phyloP scores from a whole-genome alignment of 257 asterid species.

The Petunia secreta region DNA sequence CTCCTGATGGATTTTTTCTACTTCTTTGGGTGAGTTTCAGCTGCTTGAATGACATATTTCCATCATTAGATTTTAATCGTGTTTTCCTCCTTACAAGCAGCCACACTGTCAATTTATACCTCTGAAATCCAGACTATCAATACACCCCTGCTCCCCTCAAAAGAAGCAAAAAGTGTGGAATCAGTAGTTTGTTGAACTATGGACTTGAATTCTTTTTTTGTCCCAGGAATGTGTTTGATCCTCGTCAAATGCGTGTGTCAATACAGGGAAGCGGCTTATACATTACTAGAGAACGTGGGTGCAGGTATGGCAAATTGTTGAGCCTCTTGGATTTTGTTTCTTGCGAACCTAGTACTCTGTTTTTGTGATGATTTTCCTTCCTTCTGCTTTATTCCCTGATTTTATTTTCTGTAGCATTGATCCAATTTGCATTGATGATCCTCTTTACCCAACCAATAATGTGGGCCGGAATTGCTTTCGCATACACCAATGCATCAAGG shows the following conservation, averaged over 20 bases:
- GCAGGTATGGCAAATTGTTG: conserved; percentile 53
- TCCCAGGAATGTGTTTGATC: conserved; percentile 95
- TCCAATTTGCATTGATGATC: conserved; percentile 95
- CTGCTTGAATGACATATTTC: conserved; percentile 12
- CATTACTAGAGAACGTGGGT: conserved; percentile 88
- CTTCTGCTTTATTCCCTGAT: not conserved
- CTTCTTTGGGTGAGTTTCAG: conserved; percentile 90
- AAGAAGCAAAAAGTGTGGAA: not conserved
- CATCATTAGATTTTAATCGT: conserved; percentile 25
- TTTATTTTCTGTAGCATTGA: conserved; percentile 72
- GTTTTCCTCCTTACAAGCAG: not conserved
- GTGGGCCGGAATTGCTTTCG: conserved; percentile 99
- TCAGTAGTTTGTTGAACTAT: not conserved
- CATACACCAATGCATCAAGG: conserved; percentile 99
- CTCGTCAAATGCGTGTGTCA: conserved; percentile 95
- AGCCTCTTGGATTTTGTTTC: conserved; percentile 20
- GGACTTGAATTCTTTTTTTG: conserved; percentile 30
- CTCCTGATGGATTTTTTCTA: conserved; percentile 97
- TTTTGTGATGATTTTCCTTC: conserved; percentile 26
- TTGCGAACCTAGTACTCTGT: conserved; percentile 10
- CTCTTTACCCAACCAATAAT: conserved; percentile 84
- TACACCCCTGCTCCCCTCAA: not conserved
- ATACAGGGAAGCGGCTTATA: conserved; percentile 95
- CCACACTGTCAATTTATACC: not conserved
- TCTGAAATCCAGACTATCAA: not conserved